A percentile compares a stretch with the other conserved stretches of the same genome.
Evolutionary conservation across 2,329 filamentous ascomycete species (phyloP).

Genomic region (Neurospora crassa): DNA sequence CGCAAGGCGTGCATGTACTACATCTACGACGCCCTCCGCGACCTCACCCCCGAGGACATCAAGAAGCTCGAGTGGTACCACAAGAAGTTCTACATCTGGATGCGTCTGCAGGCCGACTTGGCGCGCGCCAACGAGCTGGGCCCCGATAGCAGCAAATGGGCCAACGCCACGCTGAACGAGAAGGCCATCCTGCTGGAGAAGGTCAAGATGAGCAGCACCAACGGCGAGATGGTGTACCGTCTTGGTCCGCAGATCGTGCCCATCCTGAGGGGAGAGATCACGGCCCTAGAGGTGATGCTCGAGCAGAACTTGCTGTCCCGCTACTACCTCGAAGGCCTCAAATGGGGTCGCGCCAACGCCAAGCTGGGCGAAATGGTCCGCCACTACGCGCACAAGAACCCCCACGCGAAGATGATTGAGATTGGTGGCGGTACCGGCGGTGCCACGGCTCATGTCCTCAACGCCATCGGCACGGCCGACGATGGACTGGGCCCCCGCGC

Average conservation of each 20-base stretch:
- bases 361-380: constrained; percentile 17
- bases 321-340: constrained; percentile 21
- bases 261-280: constrained; percentile 23
- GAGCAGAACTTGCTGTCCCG: constrained; percentile 24
- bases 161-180: constrained; percentile 2
- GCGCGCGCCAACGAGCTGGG: constrained; percentile 12
- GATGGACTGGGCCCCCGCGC: background rate
- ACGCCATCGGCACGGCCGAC: constrained; percentile 7
- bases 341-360: constrained; percentile 15
- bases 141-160: constrained; percentile 10
- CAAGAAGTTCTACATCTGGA: constrained; percentile 18
- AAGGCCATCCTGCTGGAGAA: constrained; percentile 7
- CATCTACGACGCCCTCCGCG: constrained; percentile 12
- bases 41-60: constrained; percentile 11
- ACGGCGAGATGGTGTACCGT: constrained; percentile 21
- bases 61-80: constrained; percentile 13
- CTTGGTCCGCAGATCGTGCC: constrained; percentile 23
- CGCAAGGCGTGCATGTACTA: constrained; percentile 14
- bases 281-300: constrained; percentile 25
- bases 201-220: constrained; percentile 13
- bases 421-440: constrained; percentile 34
- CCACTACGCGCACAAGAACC: constrained; percentile 16
- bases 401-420: constrained; percentile 25
- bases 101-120: constrained; percentile 14
- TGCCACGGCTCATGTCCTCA: constrained; percentile 26